Conservation (phyloP, 2,329 filamentous ascomycete species). For the Pochonia chlamydosporia region DNA sequence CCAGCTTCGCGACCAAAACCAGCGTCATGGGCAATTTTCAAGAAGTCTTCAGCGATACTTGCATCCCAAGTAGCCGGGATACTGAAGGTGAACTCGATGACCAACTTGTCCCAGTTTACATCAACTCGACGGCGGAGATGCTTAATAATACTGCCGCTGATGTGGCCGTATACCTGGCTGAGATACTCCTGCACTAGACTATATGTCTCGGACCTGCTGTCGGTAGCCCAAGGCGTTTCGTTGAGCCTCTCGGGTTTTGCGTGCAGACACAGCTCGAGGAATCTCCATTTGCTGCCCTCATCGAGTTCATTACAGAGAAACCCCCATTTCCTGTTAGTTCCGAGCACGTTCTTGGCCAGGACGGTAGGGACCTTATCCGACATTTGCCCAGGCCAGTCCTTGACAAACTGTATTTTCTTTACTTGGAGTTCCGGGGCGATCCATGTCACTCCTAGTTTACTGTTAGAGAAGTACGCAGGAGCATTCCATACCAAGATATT, state of each 20-base stretch:
- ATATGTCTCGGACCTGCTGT: not conserved
- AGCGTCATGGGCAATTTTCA: not conserved
- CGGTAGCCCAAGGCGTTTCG: not conserved
- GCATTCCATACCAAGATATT: not conserved
- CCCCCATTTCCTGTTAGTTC: not conserved
- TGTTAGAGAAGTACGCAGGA: not conserved
- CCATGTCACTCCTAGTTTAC: not conserved
- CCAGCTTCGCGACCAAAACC: not conserved
- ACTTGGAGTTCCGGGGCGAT: not conserved
- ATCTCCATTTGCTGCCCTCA: not conserved
- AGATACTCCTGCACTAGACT: not conserved
- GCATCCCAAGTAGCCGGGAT: not conserved
- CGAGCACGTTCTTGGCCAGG: not conserved
- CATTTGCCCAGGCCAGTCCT: not conserved
- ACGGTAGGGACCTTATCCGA: not conserved
- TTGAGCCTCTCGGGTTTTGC: not conserved
- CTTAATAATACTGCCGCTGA: too few relatives aligned
- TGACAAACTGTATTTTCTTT: accelerated
- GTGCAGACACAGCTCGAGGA: not conserved
- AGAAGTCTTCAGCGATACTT: not conserved
- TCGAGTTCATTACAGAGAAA: not conserved
- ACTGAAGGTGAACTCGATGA: not conserved
- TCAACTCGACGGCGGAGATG: too few relatives aligned
- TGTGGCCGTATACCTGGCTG: not conserved
- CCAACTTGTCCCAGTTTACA: not conserved